Base-by-base conservation (phyloP, 2,329 filamentous ascomycete species). In the Camillea tinctor region DNA sequence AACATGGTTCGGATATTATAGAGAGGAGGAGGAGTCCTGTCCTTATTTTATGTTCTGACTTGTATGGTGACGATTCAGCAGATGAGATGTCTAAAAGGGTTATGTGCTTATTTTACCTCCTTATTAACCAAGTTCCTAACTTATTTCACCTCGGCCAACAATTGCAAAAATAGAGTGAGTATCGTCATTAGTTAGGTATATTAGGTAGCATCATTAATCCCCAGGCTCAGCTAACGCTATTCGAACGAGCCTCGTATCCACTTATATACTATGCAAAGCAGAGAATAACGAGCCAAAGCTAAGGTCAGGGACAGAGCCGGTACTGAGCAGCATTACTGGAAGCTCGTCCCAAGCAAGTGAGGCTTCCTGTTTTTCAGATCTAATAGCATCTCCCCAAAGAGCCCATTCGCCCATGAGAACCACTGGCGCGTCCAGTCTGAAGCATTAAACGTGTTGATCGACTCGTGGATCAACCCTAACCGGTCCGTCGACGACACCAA, bases 301-400 rank as follows among this genome's bases (percentile, higher is more conserved):
- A 30, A 2, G 26, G 6, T 30, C 26, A 30, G 26, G 26, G 26
- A 9, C 26, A 30, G 26, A 26, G 20, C 6, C 20, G 11, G n/a
- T n/a, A n/a, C n/a, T n/a, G 1, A 17, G 4, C n/a, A 54, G 24
- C 23, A 26, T 56, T 68, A 71, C 68, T 85, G 82, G 66, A 81
- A 85, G 66, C 78, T 85, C 63, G 69, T 76, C 26, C 69, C 68
- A 26, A 86, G 73, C 59, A 96, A 72, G 68, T 87, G 79, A 11
- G 91, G 92, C 73, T 91, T 91, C 72, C 91, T 80, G 64, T 85
- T 82, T 52, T 88, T 87, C 55, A 97, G 74, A 76, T 63, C 71
- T 19, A 75, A 63, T 23, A 75, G 59, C 71, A 74, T 72, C 67
- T 75, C 70, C 11, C 72, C 73, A 48, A 75, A 75, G 52, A 74